Percentiles rank a stretch among this genome's conserved stretches.
Evolutionary conservation across 1,284 basidiomycete genomes (phyloP).

Genomic region (Boletus austroedulis): DNA sequence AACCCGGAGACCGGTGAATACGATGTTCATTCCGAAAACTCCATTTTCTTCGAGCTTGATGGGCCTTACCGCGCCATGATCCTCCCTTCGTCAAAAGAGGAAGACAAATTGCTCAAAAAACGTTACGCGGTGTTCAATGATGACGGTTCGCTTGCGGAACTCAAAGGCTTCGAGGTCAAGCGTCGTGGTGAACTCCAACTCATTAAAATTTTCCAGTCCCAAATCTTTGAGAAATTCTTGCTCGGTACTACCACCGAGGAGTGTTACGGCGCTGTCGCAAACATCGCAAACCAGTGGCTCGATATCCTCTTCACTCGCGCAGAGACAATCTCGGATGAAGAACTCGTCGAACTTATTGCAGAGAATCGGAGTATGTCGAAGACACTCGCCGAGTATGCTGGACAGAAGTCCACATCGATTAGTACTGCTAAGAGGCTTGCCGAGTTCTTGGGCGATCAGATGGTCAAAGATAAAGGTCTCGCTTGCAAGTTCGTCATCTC

Average conservation of each 20-base stretch:
- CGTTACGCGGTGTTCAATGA: constrained; percentile 99
- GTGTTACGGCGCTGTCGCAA: constrained; percentile 93
- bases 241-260: constrained; percentile 91
- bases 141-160: constrained; percentile 93
- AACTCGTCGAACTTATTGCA: constrained; percentile 96
- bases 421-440: constrained; percentile 93
- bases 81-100: constrained; percentile 97
- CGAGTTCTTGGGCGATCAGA: constrained; percentile 96
- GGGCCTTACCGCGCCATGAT: constrained; percentile 99
- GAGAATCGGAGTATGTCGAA: constrained; percentile 99
- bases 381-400: constrained; percentile 93
- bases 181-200: constrained; percentile 96
- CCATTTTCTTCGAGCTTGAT: constrained; percentile 99
- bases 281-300: constrained; percentile 96
- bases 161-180: constrained; percentile 99
- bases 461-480: constrained; percentile 99
- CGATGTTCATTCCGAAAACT: constrained; percentile 91
- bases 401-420: constrained; percentile 98
- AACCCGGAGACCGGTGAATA: constrained; percentile 85
- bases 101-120: constrained; percentile 98
- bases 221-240: constrained; percentile 97
- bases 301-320: constrained; percentile 92
- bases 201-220: constrained; percentile 99
- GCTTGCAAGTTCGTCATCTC: constrained; percentile 99
- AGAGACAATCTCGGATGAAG: constrained; percentile 82